A percentile compares a stretch with the other conserved stretches of the same genome.
phyloP scores from a whole-genome alignment of 1,284 basidiomycete genomes.

The Apiotrichum sp. region DNA sequence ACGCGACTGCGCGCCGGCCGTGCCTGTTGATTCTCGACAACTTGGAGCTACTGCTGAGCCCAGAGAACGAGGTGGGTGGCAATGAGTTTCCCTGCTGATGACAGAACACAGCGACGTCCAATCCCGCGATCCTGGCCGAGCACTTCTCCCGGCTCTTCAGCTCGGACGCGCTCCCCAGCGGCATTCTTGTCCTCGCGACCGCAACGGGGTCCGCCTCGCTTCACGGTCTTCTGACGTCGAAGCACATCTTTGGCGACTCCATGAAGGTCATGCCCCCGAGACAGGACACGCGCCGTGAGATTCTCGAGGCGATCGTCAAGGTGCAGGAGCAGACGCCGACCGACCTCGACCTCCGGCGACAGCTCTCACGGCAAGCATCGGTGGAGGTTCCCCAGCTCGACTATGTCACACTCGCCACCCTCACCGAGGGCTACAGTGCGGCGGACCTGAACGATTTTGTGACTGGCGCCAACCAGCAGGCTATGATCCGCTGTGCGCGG shows the following conservation, averaged over 20 bases:
- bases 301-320: constrained; percentile 60
- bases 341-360: constrained; percentile 33
- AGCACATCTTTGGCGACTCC: constrained; percentile 76
- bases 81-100: constrained; percentile 56
- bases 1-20: constrained; percentile 71
- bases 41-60: constrained; percentile 73
- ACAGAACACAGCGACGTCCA: constrained; percentile 68
- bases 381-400: constrained; percentile 55
- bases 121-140: constrained; percentile 45
- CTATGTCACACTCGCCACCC: constrained; percentile 68
- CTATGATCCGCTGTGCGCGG: constrained; percentile 60
- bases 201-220: constrained; percentile 65
- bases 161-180: constrained; percentile 51
- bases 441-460: constrained; percentile 83
- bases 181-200: constrained; percentile 72
- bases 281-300: constrained; percentile 50
- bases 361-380: constrained; percentile 25
- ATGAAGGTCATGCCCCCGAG: constrained; percentile 68
- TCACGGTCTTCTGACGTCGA: constrained; percentile 65
- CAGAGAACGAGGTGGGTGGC: constrained; percentile 69
- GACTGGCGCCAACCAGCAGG: constrained; percentile 78
- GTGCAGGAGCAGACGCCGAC: constrained; percentile 17
- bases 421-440: constrained; percentile 89
- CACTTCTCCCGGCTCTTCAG: constrained; percentile 60
- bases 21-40: constrained; percentile 88